A percentile compares a stretch with the other conserved stretches of the same genome.
These are phyloP conservation scores for Citropsis articulata DNA, from an alignment of 345 rosid species.

Conservation along the genomic window DNA sequence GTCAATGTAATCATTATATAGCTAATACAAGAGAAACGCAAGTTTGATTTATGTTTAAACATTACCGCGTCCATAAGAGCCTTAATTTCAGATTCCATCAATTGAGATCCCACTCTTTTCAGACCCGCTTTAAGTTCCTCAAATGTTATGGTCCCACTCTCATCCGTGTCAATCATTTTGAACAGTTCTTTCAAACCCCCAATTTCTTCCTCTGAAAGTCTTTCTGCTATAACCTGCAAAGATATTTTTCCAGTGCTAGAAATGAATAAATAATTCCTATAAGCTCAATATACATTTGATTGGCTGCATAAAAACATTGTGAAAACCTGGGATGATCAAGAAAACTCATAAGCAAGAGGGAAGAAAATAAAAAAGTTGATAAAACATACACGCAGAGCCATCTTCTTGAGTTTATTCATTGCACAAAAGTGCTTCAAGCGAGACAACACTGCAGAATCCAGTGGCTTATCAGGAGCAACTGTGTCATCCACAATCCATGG, in stretches of 20 bases:
- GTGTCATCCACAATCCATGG: conserved; percentile 94
- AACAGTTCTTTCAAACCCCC: conserved; percentile 94
- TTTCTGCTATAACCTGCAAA: conserved; percentile 92
- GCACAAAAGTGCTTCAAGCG: conserved; percentile 94
- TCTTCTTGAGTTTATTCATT: conserved; percentile 95
- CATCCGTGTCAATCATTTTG: conserved; percentile 92
- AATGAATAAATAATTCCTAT: not conserved
- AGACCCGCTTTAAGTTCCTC: conserved; percentile 90
- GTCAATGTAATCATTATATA: conserved; percentile 4
- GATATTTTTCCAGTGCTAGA: conserved; percentile 1
- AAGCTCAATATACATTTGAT: not conserved
- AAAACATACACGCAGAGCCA: conserved; percentile 82
- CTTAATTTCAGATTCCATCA: conserved; percentile 91
- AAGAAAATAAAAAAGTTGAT: not conserved
- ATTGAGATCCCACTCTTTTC: conserved; percentile 76
- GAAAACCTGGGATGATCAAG: not conserved
- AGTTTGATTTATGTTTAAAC: not conserved
- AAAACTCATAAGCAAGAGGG: not conserved
- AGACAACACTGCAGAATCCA: conserved; percentile 92
- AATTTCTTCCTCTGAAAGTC: conserved; percentile 95
- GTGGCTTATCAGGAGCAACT: conserved; percentile 86
- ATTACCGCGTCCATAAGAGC: conserved; percentile 89
- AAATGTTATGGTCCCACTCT: conserved; percentile 84
- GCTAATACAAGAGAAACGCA: not conserved
- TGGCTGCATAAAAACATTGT: not conserved